Evolutionary conservation across 2,329 filamentous ascomycete species (phyloP), one percentile per base, ranked within the genome.

Genomic region (Stemphylium vesicarium): DNA sequence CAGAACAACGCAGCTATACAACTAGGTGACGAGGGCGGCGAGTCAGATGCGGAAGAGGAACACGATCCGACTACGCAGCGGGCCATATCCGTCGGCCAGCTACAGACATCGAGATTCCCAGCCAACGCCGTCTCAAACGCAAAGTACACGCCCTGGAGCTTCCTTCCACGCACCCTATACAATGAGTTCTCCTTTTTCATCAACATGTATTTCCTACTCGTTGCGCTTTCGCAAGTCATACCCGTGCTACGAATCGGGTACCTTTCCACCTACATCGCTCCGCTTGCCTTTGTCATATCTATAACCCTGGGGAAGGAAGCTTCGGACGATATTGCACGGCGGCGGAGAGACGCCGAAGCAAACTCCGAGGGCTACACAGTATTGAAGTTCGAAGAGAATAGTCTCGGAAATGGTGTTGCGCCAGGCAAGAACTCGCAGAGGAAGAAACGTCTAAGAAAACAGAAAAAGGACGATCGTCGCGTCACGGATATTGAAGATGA

Each of bases 131-230:
- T 99, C 43, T 98, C 94, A 32, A 98, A 99, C 74, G 94, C 95
- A 50, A 99, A 98, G 82, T 99, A 99, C 76, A 98, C 94, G 26
- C 87, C 93, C 1, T 89, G 93, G 80, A 96, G 90, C 47, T 99
- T 99, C 76, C 83, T 99, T 12, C 96, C 96, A 2, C 83, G 94
- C 47, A 99, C 95, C 0, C 81, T 99, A 18, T 99, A 97, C 78
- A 98, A 98, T 78, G 95, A 99, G 73, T 99, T 99, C 75, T 97
- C 94, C 56, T 99, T 98, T 81, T 99, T 99, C 79, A 96, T 99
- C 83, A 99, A 99, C 83, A 91, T 98, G 82, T 99, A 99, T 75
- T 99, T 99, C 75, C 82, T 99, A 51, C 86, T 98, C 22, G 95
- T 99, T 44, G 96, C 95, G 6, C 78, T 98, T 44, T 98, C 94